Evolutionary conservation across 345 rosid species (phyloP).

Genomic region (Populus davidiana): DNA sequence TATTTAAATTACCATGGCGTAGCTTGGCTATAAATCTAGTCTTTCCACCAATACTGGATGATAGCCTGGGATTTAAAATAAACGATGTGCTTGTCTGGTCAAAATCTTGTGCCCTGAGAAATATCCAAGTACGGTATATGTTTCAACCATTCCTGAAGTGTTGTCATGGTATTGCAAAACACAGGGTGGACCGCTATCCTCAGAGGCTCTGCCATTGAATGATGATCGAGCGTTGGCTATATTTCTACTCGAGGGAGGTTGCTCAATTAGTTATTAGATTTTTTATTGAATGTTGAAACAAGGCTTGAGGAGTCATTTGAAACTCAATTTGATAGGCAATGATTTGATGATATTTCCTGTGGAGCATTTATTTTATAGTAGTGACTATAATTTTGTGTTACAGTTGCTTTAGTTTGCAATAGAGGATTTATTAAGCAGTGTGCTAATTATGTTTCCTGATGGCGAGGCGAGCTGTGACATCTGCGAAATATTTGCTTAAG

Average conservation of each 20-base stretch:
- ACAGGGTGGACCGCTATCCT: conserved; percentile 58
- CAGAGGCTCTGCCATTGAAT: conserved; percentile 54
- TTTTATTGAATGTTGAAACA: conserved; percentile 6
- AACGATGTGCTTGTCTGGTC: background rate
- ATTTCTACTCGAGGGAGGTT: background rate
- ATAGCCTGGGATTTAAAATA: background rate
- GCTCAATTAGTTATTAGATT: conserved; percentile 7
- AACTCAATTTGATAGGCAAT: conserved; percentile 6
- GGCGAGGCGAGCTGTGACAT: background rate
- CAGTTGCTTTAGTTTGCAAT: background rate
- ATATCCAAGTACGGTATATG: background rate
- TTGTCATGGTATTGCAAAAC: too few relatives aligned
- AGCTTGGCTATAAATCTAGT: background rate
- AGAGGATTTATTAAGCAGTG: background rate
- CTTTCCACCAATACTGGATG: background rate
- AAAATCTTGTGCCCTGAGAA: background rate
- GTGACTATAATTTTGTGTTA: background rate
- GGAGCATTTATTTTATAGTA: background rate
- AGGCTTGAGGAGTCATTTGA: conserved; percentile 7
- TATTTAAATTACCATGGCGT: too few relatives aligned
- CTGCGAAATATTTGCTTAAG: too few relatives aligned
- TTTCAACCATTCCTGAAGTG: too few relatives aligned
- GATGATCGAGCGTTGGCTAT: background rate
- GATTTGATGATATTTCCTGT: background rate
- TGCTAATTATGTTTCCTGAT: background rate